These are phyloP conservation scores for Rhynchosporium graminicola DNA, from an alignment of 2,329 filamentous ascomycete species.

Conservation along the genomic window DNA sequence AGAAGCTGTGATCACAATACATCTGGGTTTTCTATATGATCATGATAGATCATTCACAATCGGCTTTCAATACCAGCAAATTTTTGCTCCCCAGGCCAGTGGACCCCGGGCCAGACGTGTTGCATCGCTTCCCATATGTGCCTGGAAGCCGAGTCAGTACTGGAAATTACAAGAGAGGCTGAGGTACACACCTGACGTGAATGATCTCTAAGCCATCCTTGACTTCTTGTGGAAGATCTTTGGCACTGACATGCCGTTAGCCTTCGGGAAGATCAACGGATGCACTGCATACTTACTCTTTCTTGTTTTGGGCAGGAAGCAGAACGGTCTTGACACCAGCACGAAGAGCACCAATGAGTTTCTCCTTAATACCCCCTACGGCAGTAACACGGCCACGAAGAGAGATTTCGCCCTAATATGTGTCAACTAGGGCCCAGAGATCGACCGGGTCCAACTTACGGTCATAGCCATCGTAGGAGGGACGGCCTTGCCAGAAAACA, in stretches of 20 bases:
- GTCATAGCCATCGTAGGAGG: constrained; percentile 97
- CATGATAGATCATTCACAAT: constrained; percentile 53
- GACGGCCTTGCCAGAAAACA: constrained; percentile 84
- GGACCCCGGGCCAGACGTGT: constrained; percentile 85
- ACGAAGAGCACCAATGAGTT: constrained; percentile 88
- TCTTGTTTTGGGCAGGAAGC: constrained; percentile 83
- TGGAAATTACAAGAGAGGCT: constrained; percentile 14
- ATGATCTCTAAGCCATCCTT: constrained; percentile 84
- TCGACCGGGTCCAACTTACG: constrained; percentile 46
- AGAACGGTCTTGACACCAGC: constrained; percentile 95
- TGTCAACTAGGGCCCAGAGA: constrained; percentile 27
- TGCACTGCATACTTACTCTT: constrained; percentile 57
- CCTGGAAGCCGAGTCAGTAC: constrained; percentile 46
- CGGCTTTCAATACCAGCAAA: constrained; percentile 75
- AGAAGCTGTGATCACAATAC: not conserved
- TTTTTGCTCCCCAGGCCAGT: constrained; percentile 76
- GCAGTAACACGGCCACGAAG: constrained; percentile 88
- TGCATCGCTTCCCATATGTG: constrained; percentile 95
- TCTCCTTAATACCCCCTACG: constrained; percentile 98
- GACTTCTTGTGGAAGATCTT: constrained; percentile 88
- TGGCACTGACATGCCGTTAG: constrained; percentile 49
- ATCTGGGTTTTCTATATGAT: not conserved
- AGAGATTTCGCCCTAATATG: constrained; percentile 60
- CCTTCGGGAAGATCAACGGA: constrained; percentile 1
- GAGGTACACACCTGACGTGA: constrained; percentile 73